Percentiles rank a stretch among this genome's conserved stretches.
These are phyloP conservation scores for Mycena capillaripes DNA, from an alignment of 768 basidiomycete species.

Conservation along the genomic window DNA sequence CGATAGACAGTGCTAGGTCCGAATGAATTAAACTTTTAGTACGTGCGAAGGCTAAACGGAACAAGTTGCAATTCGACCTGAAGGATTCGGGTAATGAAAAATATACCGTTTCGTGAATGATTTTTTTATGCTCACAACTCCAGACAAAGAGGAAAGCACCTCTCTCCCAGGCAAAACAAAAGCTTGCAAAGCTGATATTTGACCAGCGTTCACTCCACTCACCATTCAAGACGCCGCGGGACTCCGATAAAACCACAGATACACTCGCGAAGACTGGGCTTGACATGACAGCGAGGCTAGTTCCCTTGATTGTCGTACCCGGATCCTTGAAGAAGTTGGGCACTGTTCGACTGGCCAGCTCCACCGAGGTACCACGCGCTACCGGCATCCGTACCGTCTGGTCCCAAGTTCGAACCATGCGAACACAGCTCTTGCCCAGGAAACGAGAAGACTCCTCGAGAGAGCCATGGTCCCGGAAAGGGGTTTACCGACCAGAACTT, in stretches of 20 bases:
- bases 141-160: neutral
- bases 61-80: neutral
- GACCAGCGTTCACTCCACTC: no score
- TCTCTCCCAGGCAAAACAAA: no score
- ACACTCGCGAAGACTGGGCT: slow-evolving; percentile 27
- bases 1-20: slow-evolving; percentile 14
- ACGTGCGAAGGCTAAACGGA: slow-evolving; percentile 2
- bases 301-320: slow-evolving; percentile 12
- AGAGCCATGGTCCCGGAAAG: neutral
- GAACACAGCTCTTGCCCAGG: slow-evolving; percentile 7
- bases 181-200: no score
- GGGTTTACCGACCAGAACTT: slow-evolving; percentile 8
- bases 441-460: slow-evolving; percentile 12
- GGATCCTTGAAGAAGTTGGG: slow-evolving; percentile 4
- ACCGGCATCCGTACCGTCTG: neutral
- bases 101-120: no score
- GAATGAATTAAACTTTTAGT: slow-evolving; percentile 16
- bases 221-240: slow-evolving; percentile 1
- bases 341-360: neutral
- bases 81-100: neutral
- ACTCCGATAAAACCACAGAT: slow-evolving; percentile 17
- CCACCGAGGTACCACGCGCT: slow-evolving; percentile 17
- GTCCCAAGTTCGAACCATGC: slow-evolving; percentile 19
- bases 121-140: no score
- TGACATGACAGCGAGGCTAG: slow-evolving; percentile 33